These are phyloP conservation scores for Trametes coccinea DNA, from an alignment of 768 basidiomycete genomes.

Conservation along the genomic window DNA sequence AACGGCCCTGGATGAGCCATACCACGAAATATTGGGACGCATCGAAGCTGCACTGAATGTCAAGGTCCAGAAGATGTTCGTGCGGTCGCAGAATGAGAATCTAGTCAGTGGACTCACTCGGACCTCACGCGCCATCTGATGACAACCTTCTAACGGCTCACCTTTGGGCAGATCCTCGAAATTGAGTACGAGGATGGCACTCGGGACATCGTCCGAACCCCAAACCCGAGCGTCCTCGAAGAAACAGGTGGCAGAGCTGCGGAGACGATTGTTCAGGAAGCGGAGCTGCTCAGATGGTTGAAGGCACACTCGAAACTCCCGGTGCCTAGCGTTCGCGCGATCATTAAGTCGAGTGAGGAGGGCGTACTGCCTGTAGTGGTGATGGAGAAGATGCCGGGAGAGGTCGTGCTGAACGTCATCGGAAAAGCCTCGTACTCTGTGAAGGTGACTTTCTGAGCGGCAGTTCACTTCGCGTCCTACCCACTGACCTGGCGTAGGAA, in stretches of 20 bases:
- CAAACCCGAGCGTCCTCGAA: background rate
- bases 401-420: background rate
- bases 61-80: too few relatives aligned
- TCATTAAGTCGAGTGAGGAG: background rate
- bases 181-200: background rate
- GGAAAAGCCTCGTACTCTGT: background rate
- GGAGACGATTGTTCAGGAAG: background rate
- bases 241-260: background rate
- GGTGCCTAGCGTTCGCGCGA: background rate
- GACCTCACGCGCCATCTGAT: too few relatives aligned
- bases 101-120: too few relatives aligned
- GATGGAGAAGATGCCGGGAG: background rate
- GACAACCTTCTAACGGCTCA: too few relatives aligned
- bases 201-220: background rate
- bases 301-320: background rate
- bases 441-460: too few relatives aligned
- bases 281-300: background rate
- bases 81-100: too few relatives aligned
- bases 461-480: too few relatives aligned
- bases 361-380: background rate
- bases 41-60: too few relatives aligned
- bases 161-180: background rate
- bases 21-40: too few relatives aligned
- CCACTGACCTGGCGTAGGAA: too few relatives aligned
- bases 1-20: too few relatives aligned